Conservation (phyloP, 257 asterid species). For the Pogostemon cablin region DNA sequence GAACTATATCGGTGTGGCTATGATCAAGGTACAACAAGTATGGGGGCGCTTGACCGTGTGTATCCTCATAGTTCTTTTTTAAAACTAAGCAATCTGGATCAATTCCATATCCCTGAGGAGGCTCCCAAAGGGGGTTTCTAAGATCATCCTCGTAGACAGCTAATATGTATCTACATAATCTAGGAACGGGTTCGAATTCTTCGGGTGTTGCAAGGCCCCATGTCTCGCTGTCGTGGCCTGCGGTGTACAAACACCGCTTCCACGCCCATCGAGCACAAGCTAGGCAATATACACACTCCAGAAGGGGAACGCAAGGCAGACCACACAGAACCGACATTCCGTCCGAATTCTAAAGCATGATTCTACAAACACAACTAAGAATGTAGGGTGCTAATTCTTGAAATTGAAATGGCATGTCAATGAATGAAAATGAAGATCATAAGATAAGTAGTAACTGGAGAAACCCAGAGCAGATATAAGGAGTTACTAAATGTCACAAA, state of each 20-base stretch:
- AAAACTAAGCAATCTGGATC: constrained; percentile 55
- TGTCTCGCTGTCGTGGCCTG: constrained; percentile 77
- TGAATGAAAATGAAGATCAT: neutral
- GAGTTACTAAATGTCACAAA: neutral
- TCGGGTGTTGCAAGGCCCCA: constrained; percentile 73
- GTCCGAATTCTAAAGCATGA: constrained; percentile 31
- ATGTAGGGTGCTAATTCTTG: neutral
- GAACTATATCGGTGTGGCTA: constrained; percentile 70
- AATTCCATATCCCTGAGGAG: constrained; percentile 78
- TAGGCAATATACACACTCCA: constrained; percentile 80
- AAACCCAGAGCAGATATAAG: neutral
- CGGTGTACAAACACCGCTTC: constrained; percentile 81
- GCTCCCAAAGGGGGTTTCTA: constrained; percentile 73
- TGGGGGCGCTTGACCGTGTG: constrained; percentile 69
- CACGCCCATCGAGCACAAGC: constrained; percentile 94
- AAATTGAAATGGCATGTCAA: neutral
- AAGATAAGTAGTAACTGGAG: neutral
- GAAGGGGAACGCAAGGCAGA: constrained; percentile 48
- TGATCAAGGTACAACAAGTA: constrained; percentile 78
- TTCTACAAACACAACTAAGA: neutral
- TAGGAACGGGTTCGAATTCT: constrained; percentile 86
- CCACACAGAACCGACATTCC: constrained; percentile 80
- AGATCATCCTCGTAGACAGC: constrained; percentile 79
- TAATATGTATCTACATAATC: constrained; percentile 76
- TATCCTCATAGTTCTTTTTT: constrained; percentile 63